Evolutionary conservation across 2,329 filamentous ascomycete genomes (phyloP), one percentile per base, ranked within the genome.

Genomic region (Diaporthe vaccinii): DNA sequence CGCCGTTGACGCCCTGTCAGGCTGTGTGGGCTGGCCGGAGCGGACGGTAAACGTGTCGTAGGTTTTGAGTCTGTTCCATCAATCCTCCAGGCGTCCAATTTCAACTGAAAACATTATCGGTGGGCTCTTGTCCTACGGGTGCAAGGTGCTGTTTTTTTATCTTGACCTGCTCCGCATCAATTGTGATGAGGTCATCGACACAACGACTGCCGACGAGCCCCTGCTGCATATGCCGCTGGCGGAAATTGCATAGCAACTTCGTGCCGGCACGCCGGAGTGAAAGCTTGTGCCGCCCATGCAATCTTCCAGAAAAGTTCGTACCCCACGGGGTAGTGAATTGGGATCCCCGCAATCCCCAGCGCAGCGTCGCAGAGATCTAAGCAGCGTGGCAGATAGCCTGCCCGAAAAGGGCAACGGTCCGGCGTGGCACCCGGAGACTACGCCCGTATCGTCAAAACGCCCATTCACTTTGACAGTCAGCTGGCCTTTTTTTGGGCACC

Each of bases 401-500:
- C 71, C 71, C 49, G 36, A 73, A 73, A 55, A 31, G n/a, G 71
- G 58, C 34, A 65, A 55, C 61, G 61, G 59, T 36, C 71, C 71
- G 71, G 58, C 46, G 39, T 73, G 58, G 58, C 71, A 62, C 25
- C 34, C 49, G 55, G 58, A 55, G 51, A 44, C 71, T 62, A 65
- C 34, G 53, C 70, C 70, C 57, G 2, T 62, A 72, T 61, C 6
- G 70, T 61, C 44, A 20, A 53, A 34, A 73, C 25, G 49, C 44
- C 36, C 58, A 57, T 55, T 44, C 25, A 31, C 57, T 34, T 22
- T 28, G 57, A 22, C 36, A 46, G 71, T 73, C 71, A 73, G n/a
- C 71, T 73, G 71, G 58, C 36, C n/a, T 55, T 39, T 55, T 49
- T 25, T 55, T 39, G 65, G 65, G 58, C 58, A 57, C 28, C 58